Percentiles rank a stretch among this genome's conserved stretches.
Evolutionary conservation across 2,329 filamentous ascomycete species (phyloP).

Genomic region (Fusarium piperis): DNA sequence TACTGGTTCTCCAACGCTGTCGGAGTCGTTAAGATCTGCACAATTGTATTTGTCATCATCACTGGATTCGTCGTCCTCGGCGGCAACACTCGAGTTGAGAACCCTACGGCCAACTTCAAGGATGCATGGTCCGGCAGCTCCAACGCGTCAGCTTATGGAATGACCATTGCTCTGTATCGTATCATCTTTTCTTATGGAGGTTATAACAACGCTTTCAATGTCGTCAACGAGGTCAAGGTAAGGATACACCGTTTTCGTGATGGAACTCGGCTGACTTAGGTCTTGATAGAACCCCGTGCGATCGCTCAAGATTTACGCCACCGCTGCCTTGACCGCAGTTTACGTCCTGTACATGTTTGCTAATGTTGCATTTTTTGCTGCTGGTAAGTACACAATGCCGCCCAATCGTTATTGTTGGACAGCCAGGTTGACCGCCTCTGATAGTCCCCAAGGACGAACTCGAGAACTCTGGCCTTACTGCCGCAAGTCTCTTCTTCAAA

Average conservation of each 20-base stretch:
- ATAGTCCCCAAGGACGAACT: conserved; percentile 59
- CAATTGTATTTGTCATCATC: conserved; percentile 55
- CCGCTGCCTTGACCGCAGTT: conserved; percentile 60
- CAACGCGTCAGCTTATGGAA: conserved; percentile 42
- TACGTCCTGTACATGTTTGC: conserved; percentile 65
- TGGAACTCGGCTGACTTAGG: background rate
- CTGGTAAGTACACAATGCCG: conserved; percentile 23
- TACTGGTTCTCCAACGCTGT: conserved; percentile 65
- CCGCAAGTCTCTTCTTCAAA: conserved; percentile 67
- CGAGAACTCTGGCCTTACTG: conserved; percentile 59
- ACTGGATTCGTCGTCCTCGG: conserved; percentile 69
- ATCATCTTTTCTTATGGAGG: conserved; percentile 68
- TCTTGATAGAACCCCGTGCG: conserved; percentile 62
- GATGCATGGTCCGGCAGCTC: background rate
- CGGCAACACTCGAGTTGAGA: conserved; percentile 39
- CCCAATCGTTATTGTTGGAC: background rate
- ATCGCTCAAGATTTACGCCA: conserved; percentile 60
- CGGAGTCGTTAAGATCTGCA: conserved; percentile 64
- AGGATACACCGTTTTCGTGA: background rate
- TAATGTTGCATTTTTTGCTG: conserved; percentile 69
- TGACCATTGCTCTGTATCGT: conserved; percentile 62
- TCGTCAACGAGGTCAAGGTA: conserved; percentile 64
- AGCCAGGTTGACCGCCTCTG: background rate
- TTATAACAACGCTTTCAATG: conserved; percentile 69
- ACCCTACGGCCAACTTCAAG: background rate